phyloP scores from a whole-genome alignment of 495 filamentous ascomycete species.

The Lasiosphaeriaceae sp. region DNA sequence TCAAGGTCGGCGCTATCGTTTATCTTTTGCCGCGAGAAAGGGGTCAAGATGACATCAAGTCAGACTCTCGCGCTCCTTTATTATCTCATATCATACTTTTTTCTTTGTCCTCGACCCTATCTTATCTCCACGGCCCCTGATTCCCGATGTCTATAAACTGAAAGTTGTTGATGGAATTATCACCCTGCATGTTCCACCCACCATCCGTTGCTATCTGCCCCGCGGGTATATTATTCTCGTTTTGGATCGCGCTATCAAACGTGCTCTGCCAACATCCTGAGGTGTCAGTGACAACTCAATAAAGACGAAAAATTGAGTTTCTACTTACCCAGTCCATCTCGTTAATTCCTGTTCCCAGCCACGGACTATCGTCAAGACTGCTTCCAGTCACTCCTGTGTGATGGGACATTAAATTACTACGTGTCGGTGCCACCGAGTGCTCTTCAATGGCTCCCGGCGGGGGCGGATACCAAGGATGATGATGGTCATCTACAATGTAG shows the following conservation, averaged over 20 bases:
- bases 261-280: conserved; percentile 3
- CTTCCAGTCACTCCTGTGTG: background rate
- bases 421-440: background rate
- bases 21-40: too few species aligned
- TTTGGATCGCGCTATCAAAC: conserved; percentile 10
- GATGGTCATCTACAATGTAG: background rate
- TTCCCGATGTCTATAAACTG: background rate
- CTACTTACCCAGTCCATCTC: conserved; percentile 19
- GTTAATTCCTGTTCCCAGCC: conserved; percentile 2
- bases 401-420: conserved; percentile 1
- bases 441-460: background rate
- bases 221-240: background rate
- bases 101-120: background rate
- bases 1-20: too few species aligned
- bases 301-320: background rate
- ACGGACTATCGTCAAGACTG: background rate
- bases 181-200: background rate
- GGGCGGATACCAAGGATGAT: background rate
- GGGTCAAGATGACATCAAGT: too few species aligned
- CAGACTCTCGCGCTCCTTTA: too few species aligned
- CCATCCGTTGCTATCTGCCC: background rate
- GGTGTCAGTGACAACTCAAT: background rate
- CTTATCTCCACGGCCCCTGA: background rate
- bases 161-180: background rate
- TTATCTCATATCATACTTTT: background rate